Base-by-base conservation (phyloP, 495 filamentous ascomycete species). In the Penicillium cinerascens region DNA sequence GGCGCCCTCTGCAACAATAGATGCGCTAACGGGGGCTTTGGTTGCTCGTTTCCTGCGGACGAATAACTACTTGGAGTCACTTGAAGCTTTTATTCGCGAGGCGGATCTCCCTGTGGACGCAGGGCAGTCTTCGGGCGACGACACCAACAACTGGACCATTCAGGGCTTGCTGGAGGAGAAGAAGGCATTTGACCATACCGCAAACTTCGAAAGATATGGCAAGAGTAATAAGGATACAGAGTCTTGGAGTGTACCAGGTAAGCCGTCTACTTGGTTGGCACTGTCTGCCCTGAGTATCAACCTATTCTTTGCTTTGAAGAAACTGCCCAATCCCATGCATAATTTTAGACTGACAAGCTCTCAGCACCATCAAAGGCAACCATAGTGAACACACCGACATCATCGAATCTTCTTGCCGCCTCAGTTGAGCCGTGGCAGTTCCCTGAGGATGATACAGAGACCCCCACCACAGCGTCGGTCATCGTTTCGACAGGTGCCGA, bases 131-230 rank as follows among this genome's bases (percentile, higher is more conserved):
- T 65, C 58, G 9, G 74, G 74, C 53, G 74, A 77, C 11, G 78
- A 73, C 36, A 63, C 60, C 10, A 68, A 72, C 38, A 72, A 74
- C 41, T 70, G 85, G 58, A 86, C 85, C 10, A 75, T 88, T 41
- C 85, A 88, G 51, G 66, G 75, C 45, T 68, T 88, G 40, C 71
- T 88, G 35, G 77, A 85, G 42, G 85, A 88, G 64, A 88, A 88
- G 66, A 77, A 76, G 53, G 65, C 69, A 0, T 88, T 80, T 51
- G 86, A 88, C 56, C 58, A 82, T 17, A 81, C 65, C 33, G 55
- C 77, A 21, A 63, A 67, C 2, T 82, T 85, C 54, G 85, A 87
- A 61, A 82, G 68, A 52, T 78, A 55, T 74, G 75, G 51, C 21
- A 68, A 63, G 3, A 47, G 54, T 9, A 58, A 64, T 6, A 66